Conservation (phyloP, 2,329 filamentous ascomycete genomes). For the Annulohypoxylon truncatum region DNA sequence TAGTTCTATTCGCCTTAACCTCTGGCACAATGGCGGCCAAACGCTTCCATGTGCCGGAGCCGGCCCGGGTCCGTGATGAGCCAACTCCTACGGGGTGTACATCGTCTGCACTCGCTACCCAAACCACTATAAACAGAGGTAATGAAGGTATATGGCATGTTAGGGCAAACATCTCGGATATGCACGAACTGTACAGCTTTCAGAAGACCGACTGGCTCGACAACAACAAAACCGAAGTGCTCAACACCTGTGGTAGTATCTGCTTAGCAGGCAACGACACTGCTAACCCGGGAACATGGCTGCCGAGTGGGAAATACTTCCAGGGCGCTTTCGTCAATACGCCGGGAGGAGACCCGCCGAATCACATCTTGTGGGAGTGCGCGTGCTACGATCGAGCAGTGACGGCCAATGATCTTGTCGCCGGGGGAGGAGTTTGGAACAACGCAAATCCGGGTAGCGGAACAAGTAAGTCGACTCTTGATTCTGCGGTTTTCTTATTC, state of each 20-base stretch:
- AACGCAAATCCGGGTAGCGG: constrained; percentile 41
- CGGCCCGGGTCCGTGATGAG: constrained; percentile 30
- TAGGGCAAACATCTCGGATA: constrained; percentile 26
- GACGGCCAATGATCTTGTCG: constrained; percentile 26
- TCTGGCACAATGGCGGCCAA: constrained; percentile 21
- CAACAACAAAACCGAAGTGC: constrained; percentile 34
- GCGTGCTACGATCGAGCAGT: constrained; percentile 38
- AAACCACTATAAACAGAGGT: constrained; percentile 36
- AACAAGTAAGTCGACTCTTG: constrained; percentile 30
- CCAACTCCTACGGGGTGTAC: constrained; percentile 35
- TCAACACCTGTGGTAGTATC: constrained; percentile 37
- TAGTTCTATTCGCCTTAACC: constrained; percentile 19
- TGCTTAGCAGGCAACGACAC: constrained; percentile 41
- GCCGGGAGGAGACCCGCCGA: constrained; percentile 32
- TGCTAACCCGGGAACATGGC: constrained; percentile 35
- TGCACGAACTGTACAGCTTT: constrained; percentile 37
- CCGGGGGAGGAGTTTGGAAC: constrained; percentile 39
- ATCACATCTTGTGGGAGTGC: constrained; percentile 40
- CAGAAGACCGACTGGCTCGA: constrained; percentile 40
- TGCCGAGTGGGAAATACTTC: constrained; percentile 35
- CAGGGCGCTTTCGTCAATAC: constrained; percentile 42
- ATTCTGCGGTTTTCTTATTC: neutral
- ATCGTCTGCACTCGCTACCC: constrained; percentile 36
- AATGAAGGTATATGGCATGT: constrained; percentile 40
- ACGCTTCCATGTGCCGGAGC: constrained; percentile 34